Conservation (phyloP, 2,329 filamentous ascomycete species). For the Fragosphaeria purpurea region DNA sequence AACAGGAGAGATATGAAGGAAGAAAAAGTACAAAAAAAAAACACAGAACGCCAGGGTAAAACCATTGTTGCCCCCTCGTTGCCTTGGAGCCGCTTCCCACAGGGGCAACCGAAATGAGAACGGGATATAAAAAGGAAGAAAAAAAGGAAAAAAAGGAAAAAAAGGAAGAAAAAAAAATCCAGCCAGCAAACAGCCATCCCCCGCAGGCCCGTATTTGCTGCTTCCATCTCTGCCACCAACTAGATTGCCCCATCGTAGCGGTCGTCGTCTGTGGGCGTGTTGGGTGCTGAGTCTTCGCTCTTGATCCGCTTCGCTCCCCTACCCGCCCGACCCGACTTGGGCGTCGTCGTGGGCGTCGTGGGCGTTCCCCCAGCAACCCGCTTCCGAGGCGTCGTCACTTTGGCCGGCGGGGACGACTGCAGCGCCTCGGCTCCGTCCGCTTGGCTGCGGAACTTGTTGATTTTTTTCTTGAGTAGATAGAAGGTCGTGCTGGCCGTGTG, state of each 20-base stretch:
- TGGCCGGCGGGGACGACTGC: background rate
- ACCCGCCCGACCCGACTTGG: constrained; percentile 1
- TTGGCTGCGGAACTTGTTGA: constrained; percentile 3
- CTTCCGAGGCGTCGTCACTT: constrained; percentile 6
- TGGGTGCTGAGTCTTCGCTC: background rate
- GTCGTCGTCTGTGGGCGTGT: background rate
- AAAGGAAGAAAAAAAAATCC: too few species aligned
- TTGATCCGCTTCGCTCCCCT: constrained; percentile 5
- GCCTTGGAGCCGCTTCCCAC: too few species aligned
- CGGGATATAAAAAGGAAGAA: too few species aligned
- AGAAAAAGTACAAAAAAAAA: too few species aligned
- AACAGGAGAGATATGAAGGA: too few species aligned
- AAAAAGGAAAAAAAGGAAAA: too few species aligned
- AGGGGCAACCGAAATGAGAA: too few species aligned
- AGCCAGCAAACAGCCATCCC: too few species aligned
- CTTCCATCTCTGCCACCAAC: background rate
- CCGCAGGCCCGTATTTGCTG: too few species aligned
- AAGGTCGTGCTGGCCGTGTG: constrained; percentile 7
- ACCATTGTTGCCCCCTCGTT: too few species aligned
- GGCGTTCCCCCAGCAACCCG: background rate
- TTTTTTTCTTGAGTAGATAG: constrained; percentile 9
- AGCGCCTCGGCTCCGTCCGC: background rate
- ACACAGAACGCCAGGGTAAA: too few species aligned
- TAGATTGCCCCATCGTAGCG: constrained; percentile 1
- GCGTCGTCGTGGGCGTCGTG: background rate